These are phyloP conservation scores for Dioscorea alata DNA, from an alignment of 106 monocot genomes.

Conservation along the genomic window DNA sequence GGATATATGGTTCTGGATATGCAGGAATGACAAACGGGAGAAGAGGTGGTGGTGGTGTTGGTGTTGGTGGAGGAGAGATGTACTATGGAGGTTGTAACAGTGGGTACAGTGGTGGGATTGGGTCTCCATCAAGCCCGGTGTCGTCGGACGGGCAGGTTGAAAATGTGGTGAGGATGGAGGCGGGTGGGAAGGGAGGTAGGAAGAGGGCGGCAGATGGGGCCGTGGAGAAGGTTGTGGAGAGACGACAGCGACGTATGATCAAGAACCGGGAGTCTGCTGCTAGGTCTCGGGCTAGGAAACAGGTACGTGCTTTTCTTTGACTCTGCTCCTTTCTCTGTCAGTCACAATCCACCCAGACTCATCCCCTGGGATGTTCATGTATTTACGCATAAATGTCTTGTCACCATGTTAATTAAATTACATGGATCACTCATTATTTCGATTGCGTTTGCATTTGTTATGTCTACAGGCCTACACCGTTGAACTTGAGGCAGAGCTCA, in stretches of 20 bases:
- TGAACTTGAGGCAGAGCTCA: slow-evolving; percentile 86
- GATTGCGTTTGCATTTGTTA: not conserved
- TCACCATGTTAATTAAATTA: too few species aligned
- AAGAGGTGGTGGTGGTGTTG: not conserved
- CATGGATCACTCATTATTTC: too few species aligned
- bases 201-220: slow-evolving; percentile 18
- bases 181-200: slow-evolving; percentile 13
- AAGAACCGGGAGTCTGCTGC: slow-evolving; percentile 73
- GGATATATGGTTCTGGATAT: not conserved
- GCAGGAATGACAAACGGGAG: not conserved
- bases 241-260: slow-evolving; percentile 60
- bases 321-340: too few species aligned
- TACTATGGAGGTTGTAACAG: not conserved
- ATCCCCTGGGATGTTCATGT: too few species aligned
- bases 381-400: too few species aligned
- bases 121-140: slow-evolving; percentile 30
- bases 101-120: not conserved
- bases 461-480: slow-evolving; percentile 80
- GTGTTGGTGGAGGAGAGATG: not conserved
- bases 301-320: slow-evolving; percentile 12
- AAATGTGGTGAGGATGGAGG: slow-evolving; percentile 1
- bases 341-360: too few species aligned
- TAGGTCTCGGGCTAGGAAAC: slow-evolving; percentile 66
- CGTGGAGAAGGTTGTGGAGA: slow-evolving; percentile 53
- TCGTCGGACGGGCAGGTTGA: slow-evolving; percentile 27